Evolutionary conservation across 2,329 filamentous ascomycete genomes (phyloP).

Genomic region (Alternaria conjuncta): DNA sequence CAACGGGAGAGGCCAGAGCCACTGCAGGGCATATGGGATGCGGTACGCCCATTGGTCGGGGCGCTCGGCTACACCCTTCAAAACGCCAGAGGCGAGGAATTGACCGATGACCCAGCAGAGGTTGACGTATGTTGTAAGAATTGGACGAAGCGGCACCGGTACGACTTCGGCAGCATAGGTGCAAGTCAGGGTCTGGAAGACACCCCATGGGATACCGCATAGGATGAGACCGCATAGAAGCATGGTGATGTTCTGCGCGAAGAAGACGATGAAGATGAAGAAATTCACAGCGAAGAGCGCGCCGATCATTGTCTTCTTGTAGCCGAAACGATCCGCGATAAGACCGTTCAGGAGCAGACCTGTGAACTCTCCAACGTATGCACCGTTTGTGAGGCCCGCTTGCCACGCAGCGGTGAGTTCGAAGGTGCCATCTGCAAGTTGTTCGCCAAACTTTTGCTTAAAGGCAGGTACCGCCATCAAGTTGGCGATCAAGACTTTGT

Average conservation of each 20-base stretch:
- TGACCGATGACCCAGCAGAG: slow-evolving; percentile 79
- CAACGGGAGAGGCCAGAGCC: slow-evolving; percentile 77
- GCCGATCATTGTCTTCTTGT: slow-evolving; percentile 48
- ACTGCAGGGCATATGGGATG: slow-evolving; percentile 72
- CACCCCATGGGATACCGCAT: slow-evolving; percentile 54
- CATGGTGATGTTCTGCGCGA: slow-evolving; percentile 57
- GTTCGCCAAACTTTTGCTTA: slow-evolving; percentile 52
- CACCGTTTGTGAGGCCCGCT: slow-evolving; percentile 55
- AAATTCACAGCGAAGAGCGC: slow-evolving; percentile 37
- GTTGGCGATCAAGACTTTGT: slow-evolving; percentile 80
- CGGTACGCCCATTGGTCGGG: slow-evolving; percentile 72
- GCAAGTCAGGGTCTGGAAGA: slow-evolving; percentile 57
- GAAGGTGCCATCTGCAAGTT: slow-evolving; percentile 46
- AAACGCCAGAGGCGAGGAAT: slow-evolving; percentile 73
- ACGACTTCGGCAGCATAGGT: slow-evolving; percentile 66
- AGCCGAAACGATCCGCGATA: slow-evolving; percentile 53
- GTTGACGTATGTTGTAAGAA: slow-evolving; percentile 70
- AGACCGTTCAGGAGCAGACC: slow-evolving; percentile 56
- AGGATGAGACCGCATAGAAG: slow-evolving; percentile 65
- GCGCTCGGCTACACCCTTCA: slow-evolving; percentile 69
- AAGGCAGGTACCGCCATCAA: slow-evolving; percentile 65
- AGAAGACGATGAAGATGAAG: slow-evolving; percentile 48
- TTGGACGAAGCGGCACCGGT: slow-evolving; percentile 70
- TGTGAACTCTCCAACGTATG: slow-evolving; percentile 53
- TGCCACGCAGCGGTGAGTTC: slow-evolving; percentile 56